Evolutionary conservation across 1,139 yeast genomes (phyloP).

Genomic region (Hyphopichia burtonii): DNA sequence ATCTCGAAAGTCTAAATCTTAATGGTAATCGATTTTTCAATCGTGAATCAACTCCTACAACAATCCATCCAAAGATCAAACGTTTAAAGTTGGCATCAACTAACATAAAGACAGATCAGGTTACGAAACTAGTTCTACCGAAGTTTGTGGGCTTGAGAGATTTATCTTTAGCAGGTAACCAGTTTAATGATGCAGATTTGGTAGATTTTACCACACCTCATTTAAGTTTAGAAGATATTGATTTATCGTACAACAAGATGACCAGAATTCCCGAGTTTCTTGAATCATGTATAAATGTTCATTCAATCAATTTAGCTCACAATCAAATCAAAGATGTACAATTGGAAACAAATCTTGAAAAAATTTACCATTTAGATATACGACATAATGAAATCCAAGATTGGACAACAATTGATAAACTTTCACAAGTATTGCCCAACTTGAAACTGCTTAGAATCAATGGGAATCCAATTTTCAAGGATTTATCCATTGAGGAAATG

Average conservation of each 20-base stretch:
- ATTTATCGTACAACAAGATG: constrained; percentile 47
- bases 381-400: constrained; percentile 42
- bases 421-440: constrained; percentile 31
- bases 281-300: constrained; percentile 1
- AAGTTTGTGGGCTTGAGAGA: constrained; percentile 44
- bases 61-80: constrained; percentile 16
- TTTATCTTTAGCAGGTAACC: constrained; percentile 51
- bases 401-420: constrained; percentile 51
- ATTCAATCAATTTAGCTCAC: constrained; percentile 21
- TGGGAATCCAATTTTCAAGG: constrained; percentile 50
- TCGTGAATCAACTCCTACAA: constrained; percentile 21
- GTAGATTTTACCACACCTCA: background rate
- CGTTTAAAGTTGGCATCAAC: constrained; percentile 34
- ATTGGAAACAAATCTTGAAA: background rate
- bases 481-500: constrained; percentile 31
- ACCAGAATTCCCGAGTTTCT: constrained; percentile 25
- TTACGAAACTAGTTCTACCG: constrained; percentile 23
- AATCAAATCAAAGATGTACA: constrained; percentile 18
- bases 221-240: constrained; percentile 26
- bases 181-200: constrained; percentile 18
- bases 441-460: constrained; percentile 47
- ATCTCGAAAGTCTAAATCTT: constrained; percentile 46
- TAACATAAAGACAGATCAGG: constrained; percentile 16
- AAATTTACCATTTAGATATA: constrained; percentile 36
- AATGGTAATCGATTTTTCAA: constrained; percentile 60